Base-by-base conservation (phyloP, 1,284 basidiomycete species). In the Rhodotorula sp. region DNA sequence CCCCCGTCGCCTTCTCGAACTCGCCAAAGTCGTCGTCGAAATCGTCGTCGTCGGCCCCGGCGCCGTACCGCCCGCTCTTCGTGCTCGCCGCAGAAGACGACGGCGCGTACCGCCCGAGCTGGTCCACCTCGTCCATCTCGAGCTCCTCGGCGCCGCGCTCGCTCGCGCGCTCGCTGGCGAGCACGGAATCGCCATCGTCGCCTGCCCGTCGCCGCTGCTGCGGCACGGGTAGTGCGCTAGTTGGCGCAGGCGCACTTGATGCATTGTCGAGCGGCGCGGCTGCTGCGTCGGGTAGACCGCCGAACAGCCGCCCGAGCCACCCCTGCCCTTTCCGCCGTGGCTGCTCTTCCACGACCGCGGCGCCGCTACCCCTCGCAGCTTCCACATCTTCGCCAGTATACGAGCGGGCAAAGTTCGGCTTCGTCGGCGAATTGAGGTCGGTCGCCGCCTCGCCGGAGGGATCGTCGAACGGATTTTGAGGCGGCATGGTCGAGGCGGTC, bases 111-210 rank as follows among this genome's bases (percentile, higher is more conserved):
- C 53, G 25, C 19, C 55, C 72, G 21, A 73, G 34, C 5, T 52
- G 61, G 27, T 75, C 71, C 25, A 75, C 74, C 48, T 73, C 74
- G 34, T 75, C 71, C 61, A 71, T 41, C 68, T 71, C 71, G 41
- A 68, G 42, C 48, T 67, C 67, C 25, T 68, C 64, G 4, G 58
- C 69, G 23, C 63, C 67, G 17, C n/a, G 46, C 54, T 72, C 60
- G 23, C 61, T 64, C 42, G 46, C n/a, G 4, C 60, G 59, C 54
- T 53, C 64, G 25, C 61, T 55, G 16, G 57, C 65, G 41, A 66
- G 27, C 1, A 66, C 71, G 23, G 64, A 66, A n/a, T 68, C 71
- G 21, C 50, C 66, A 27, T 72, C 69, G 41, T 66, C 73, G n/a
- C 73, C 73, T 13, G 66, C 61, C 25, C 61, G 63, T 27, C 25